A percentile compares a stretch with the other conserved stretches of the same genome.
These are phyloP conservation scores for Pestalotiopsis sp. DNA, from an alignment of 2,329 filamentous ascomycete species.

Conservation along the genomic window DNA sequence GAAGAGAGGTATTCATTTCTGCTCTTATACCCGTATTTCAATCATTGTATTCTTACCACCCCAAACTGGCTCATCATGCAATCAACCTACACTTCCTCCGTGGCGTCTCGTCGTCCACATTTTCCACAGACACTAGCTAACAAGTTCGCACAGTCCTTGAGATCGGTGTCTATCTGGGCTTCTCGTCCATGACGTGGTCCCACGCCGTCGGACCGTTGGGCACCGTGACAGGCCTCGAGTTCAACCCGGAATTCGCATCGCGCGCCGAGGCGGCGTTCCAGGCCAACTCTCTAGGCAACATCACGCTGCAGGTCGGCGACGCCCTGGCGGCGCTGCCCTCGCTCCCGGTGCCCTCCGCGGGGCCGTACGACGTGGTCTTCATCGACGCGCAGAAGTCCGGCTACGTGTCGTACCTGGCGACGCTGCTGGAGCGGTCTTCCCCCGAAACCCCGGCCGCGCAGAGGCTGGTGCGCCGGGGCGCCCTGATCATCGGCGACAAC, in stretches of 20 bases:
- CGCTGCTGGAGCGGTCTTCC: conserved; percentile 46
- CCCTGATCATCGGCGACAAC: conserved; percentile 58
- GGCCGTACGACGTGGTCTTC: conserved; percentile 57
- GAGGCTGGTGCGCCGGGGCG: conserved; percentile 48
- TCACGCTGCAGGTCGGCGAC: conserved; percentile 49
- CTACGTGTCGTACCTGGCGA: conserved; percentile 50
- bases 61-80: background rate
- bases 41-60: background rate
- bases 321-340: conserved; percentile 36
- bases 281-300: conserved; percentile 44
- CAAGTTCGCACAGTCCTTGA: conserved; percentile 42
- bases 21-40: background rate
- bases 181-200: conserved; percentile 51
- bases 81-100: background rate
- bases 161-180: conserved; percentile 51
- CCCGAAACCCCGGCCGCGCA: conserved; percentile 29
- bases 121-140: background rate
- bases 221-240: conserved; percentile 49
- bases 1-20: conserved; percentile 36
- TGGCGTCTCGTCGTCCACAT: background rate
- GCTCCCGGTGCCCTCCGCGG: conserved; percentile 29
- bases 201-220: conserved; percentile 47
- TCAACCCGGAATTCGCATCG: conserved; percentile 44
- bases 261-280: conserved; percentile 41
- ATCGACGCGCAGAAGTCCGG: conserved; percentile 56